phyloP scores from a whole-genome alignment of 805 yeast species.

The Yarrowia osloensis region DNA sequence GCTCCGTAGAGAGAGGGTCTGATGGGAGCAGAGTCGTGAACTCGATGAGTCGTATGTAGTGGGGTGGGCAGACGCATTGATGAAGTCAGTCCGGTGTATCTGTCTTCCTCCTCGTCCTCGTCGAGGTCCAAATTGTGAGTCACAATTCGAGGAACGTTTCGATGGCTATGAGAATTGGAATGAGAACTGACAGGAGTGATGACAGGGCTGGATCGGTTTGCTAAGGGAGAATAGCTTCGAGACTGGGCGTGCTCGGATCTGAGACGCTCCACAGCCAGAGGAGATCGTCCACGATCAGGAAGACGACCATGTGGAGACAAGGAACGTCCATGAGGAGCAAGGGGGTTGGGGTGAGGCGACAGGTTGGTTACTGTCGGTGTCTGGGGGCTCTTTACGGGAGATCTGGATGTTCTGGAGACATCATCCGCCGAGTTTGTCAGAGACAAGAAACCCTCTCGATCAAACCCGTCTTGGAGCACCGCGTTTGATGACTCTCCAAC shows the following conservation, averaged over 20 bases:
- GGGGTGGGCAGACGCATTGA: constrained; percentile 31
- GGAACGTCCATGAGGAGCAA: constrained; percentile 13
- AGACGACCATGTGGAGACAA: constrained; percentile 9
- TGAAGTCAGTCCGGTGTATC: constrained; percentile 35
- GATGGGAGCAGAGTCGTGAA: constrained; percentile 34
- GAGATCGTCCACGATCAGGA: constrained; percentile 12
- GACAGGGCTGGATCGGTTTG: not conserved
- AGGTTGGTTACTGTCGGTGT: not conserved
- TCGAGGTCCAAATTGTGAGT: constrained; percentile 8
- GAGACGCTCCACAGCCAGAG: constrained; percentile 11
- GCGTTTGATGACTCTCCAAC: constrained; percentile 27
- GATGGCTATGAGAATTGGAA: not conserved
- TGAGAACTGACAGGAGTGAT: constrained; percentile 6
- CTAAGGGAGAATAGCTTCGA: constrained; percentile 10
- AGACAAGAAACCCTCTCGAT: constrained; percentile 10
- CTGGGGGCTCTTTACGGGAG: not conserved
- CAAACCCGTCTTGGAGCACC: constrained; percentile 20
- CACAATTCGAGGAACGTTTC: constrained; percentile 16
- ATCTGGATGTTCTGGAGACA: not conserved
- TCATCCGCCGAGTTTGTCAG: not conserved
- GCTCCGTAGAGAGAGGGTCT: constrained; percentile 48
- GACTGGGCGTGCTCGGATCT: not conserved
- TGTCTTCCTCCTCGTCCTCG: constrained; percentile 36
- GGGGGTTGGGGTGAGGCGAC: not conserved
- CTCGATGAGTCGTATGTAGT: not conserved